These are phyloP conservation scores for Fusarium stilboides DNA, from an alignment of 2,329 filamentous ascomycete species.

Conservation along the genomic window DNA sequence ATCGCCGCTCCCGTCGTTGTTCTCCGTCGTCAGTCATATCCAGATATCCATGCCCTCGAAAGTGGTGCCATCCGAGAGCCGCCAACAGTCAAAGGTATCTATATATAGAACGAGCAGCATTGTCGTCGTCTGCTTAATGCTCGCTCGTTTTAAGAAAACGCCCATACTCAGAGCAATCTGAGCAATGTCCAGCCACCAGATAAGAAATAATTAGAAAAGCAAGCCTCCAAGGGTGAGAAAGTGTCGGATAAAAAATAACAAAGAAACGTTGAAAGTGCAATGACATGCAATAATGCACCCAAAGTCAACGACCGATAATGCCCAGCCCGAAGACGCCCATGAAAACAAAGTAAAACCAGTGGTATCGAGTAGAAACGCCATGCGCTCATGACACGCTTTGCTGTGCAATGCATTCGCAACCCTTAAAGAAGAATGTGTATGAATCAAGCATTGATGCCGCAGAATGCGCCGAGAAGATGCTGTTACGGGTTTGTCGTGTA, in stretches of 20 bases:
- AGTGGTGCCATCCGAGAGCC: constrained; percentile 36
- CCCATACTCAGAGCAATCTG: constrained; percentile 12
- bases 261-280: constrained; percentile 40
- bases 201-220: constrained; percentile 45
- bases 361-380: constrained; percentile 63
- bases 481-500: constrained; percentile 39
- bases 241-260: constrained; percentile 32
- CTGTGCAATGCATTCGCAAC: constrained; percentile 59
- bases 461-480: constrained; percentile 48
- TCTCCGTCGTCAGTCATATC: constrained; percentile 50
- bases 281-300: constrained; percentile 44
- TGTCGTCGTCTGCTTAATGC: constrained; percentile 42
- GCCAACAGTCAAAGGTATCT: constrained; percentile 46
- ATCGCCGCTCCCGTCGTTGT: constrained; percentile 37
- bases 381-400: constrained; percentile 60
- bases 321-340: constrained; percentile 48
- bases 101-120: constrained; percentile 44
- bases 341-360: constrained; percentile 54
- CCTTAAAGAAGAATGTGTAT: constrained; percentile 51
- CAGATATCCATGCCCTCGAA: constrained; percentile 40
- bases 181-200: constrained; percentile 20
- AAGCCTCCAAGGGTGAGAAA: constrained; percentile 36
- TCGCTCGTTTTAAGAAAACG: constrained; percentile 17
- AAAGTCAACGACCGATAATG: constrained; percentile 47
- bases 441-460: constrained; percentile 51